phyloP scores from a whole-genome alignment of 306 rosid species.

The Cucurbita moschata region DNA sequence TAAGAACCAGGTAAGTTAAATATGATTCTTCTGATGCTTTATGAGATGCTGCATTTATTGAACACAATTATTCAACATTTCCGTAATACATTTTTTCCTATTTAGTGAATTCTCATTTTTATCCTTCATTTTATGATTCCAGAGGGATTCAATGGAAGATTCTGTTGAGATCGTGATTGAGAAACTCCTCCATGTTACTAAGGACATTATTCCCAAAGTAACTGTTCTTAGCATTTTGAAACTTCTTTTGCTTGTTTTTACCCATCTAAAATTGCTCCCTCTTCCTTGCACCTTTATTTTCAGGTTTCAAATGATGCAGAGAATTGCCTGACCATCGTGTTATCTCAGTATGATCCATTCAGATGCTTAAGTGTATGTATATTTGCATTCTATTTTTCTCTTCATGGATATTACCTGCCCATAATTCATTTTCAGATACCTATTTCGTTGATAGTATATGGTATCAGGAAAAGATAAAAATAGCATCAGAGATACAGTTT shows the following conservation, averaged over 20 bases:
- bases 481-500: background rate
- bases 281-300: slow-evolving; percentile 8
- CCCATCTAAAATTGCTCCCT: background rate
- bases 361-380: slow-evolving; percentile 80
- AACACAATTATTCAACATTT: background rate
- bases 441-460: background rate
- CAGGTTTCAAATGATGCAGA: slow-evolving; percentile 93
- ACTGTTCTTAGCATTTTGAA: background rate
- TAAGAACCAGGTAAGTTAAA: slow-evolving; percentile 60
- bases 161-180: slow-evolving; percentile 89
- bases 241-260: slow-evolving; percentile 6
- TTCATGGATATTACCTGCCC: background rate
- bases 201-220: slow-evolving; percentile 72
- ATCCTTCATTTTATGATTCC: slow-evolving; percentile 15
- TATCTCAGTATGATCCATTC: slow-evolving; percentile 84
- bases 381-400: background rate
- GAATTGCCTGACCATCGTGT: slow-evolving; percentile 68
- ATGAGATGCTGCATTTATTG: slow-evolving; percentile 1
- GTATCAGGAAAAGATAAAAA: background rate
- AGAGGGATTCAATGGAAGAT: slow-evolving; percentile 89
- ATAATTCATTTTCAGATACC: background rate
- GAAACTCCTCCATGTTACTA: slow-evolving; percentile 80
- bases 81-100: background rate
- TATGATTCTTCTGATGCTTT: background rate
- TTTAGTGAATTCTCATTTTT: background rate